Evolutionary conservation across 177 flowering plant genomes (phyloP).

Genomic region (Vitis hybrid): DNA sequence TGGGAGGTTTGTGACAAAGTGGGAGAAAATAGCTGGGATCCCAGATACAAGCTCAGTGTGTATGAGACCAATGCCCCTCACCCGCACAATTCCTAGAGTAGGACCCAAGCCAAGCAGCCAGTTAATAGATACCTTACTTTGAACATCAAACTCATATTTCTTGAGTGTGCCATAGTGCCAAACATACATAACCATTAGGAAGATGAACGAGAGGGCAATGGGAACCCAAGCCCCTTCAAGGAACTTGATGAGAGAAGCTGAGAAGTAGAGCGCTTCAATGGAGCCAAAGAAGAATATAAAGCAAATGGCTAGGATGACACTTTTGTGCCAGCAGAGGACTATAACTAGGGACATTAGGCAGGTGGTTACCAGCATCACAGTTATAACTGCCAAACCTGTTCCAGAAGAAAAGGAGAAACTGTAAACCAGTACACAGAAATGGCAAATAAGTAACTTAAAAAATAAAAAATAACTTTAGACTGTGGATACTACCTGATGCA

Average conservation of each 20-base stretch:
- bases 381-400: constrained; percentile 72
- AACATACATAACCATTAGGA: constrained; percentile 44
- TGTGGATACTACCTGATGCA: constrained; percentile 54
- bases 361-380: constrained; percentile 76
- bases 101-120: constrained; percentile 68
- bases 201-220: constrained; percentile 52
- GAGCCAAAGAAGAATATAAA: constrained; percentile 66
- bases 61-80: constrained; percentile 66
- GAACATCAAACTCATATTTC: constrained; percentile 68
- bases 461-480: too few relatives aligned
- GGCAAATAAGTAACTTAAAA: not conserved
- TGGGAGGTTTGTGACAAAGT: constrained; percentile 73
- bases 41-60: constrained; percentile 79
- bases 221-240: constrained; percentile 84
- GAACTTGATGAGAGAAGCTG: constrained; percentile 75
- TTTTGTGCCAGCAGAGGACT: constrained; percentile 62
- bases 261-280: constrained; percentile 70
- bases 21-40: constrained; percentile 76
- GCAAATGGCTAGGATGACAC: constrained; percentile 40
- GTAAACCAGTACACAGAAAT: not conserved
- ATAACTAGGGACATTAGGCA: constrained; percentile 81
- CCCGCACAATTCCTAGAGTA: constrained; percentile 61
- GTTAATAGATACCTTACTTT: constrained; percentile 66
- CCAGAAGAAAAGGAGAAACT: constrained; percentile 7
- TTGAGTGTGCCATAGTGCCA: constrained; percentile 78